Evolutionary conservation across 169 alveolate species (phyloP).

Genomic region (Cyclospora cayetanensis): DNA sequence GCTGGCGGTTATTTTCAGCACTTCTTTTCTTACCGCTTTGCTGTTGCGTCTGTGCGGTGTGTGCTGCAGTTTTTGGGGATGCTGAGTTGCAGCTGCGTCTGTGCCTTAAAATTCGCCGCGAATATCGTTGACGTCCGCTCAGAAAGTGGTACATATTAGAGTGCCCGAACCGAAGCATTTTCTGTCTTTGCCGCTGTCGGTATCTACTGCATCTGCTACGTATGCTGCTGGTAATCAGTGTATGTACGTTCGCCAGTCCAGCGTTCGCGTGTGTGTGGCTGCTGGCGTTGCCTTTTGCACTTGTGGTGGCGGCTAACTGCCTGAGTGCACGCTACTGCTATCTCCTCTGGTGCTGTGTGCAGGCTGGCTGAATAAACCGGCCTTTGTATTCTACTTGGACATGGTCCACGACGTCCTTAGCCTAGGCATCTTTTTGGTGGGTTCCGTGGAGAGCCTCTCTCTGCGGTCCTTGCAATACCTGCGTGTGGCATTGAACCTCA

Average conservation of each 20-base stretch:
- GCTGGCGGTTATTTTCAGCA: no score
- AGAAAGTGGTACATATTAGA: background rate
- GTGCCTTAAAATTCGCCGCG: constrained; percentile 4
- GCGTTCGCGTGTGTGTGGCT: background rate
- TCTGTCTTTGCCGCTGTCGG: no score
- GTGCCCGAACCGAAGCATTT: no score
- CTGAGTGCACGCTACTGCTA: background rate
- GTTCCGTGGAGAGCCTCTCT: background rate
- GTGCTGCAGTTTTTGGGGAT: background rate
- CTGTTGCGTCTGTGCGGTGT: background rate
- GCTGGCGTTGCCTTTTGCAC: background rate
- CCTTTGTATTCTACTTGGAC: constrained; percentile 55
- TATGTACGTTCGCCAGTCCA: background rate
- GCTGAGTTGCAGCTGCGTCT: background rate
- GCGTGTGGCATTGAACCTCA: background rate
- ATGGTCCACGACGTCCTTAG: constrained; percentile 43
- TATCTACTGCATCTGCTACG: no score
- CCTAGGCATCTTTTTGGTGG: constrained; percentile 53
- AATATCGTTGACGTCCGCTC: constrained; percentile 51
- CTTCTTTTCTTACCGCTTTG: background rate
- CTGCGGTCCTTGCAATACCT: background rate
- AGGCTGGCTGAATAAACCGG: constrained; percentile 62
- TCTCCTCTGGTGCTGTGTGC: background rate
- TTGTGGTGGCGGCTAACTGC: background rate
- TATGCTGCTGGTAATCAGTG: background rate